Evolutionary conservation across 2,329 filamentous ascomycete genomes (phyloP).

Genomic region (Microcera coccophila): DNA sequence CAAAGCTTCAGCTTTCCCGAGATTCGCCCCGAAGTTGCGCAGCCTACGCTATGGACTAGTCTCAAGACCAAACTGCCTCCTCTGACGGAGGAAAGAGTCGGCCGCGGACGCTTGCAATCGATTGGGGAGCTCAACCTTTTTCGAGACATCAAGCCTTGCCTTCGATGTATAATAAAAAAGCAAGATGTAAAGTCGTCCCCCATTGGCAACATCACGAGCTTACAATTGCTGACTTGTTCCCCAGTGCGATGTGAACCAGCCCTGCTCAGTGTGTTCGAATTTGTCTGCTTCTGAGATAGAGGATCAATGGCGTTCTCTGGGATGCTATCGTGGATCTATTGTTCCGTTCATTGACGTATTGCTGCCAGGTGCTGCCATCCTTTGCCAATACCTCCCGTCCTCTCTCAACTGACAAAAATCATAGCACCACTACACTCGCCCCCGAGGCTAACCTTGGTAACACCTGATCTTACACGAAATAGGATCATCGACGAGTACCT

Average conservation of each 20-base stretch:
- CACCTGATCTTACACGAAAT: too few species aligned
- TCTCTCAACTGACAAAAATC: too few species aligned
- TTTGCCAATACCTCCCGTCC: too few species aligned
- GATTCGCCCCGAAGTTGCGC: constrained; percentile 34
- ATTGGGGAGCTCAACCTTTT: constrained; percentile 54
- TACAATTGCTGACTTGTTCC: constrained; percentile 11
- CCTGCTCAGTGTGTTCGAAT: constrained; percentile 46
- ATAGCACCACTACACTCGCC: too few species aligned
- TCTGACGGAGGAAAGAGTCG: constrained; percentile 50
- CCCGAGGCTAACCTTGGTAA: too few species aligned
- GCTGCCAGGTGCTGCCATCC: constrained; percentile 43
- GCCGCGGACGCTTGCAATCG: constrained; percentile 52
- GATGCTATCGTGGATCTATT: constrained; percentile 50
- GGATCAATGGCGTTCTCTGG: constrained; percentile 47
- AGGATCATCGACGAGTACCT: constrained; percentile 53
- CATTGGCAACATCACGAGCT: background rate
- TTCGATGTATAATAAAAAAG: constrained; percentile 48
- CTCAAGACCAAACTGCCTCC: constrained; percentile 52
- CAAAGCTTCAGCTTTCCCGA: constrained; percentile 36
- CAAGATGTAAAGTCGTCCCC: constrained; percentile 39
- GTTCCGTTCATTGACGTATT: constrained; percentile 46
- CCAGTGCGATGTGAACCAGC: constrained; percentile 50
- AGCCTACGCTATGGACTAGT: constrained; percentile 44
- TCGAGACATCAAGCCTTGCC: constrained; percentile 45
- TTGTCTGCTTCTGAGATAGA: constrained; percentile 34